Evolutionary conservation across 139 green algal genomes (phyloP), one percentile per base, ranked within the genome.

Genomic region (Mesotaenium endlicherianum): DNA sequence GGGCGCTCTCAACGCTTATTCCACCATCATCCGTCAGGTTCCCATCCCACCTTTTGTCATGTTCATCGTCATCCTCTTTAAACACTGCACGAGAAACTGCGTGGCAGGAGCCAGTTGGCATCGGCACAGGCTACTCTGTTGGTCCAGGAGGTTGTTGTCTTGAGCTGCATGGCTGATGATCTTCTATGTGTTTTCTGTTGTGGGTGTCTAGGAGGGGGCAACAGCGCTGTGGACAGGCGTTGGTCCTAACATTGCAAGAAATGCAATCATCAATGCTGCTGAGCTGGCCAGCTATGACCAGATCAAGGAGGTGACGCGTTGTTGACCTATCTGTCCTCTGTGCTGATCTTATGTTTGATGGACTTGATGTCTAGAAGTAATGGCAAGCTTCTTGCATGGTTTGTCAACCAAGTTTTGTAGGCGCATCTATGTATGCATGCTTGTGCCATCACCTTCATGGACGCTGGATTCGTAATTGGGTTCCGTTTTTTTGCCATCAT

Each of bases 281-380:
- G 96, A 98, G 92, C 92, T 98, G 70, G 96, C 96, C 41, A 93
- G 80, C 6, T 99, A 98, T 78, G 96, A 98, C 89, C 93, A 97
- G 89, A 88, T 94, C 59, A 89, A 89, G 81, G 6, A 87, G 72
- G 59, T 85, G 44, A 41, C 14, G n/a, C n/a, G n/a, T n/a, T n/a
- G n/a, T n/a, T n/a, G n/a, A n/a, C n/a, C n/a, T n/a, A n/a, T n/a
- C n/a, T n/a, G n/a, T n/a, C n/a, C n/a, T n/a, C n/a, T n/a, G n/a
- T n/a, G n/a, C n/a, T n/a, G n/a, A n/a, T n/a, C n/a, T n/a, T n/a
- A n/a, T n/a, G n/a, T n/a, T n/a, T n/a, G n/a, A n/a, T n/a, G n/a
- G n/a, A n/a, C n/a, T n/a, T n/a, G n/a, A n/a, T n/a, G n/a, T n/a
- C n/a, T n/a, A n/a, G n/a, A n/a, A n/a, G n/a, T n/a, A n/a, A n/a